Base-by-base conservation (phyloP, 1,284 basidiomycete genomes). In the Cryptococcus sp. region DNA sequence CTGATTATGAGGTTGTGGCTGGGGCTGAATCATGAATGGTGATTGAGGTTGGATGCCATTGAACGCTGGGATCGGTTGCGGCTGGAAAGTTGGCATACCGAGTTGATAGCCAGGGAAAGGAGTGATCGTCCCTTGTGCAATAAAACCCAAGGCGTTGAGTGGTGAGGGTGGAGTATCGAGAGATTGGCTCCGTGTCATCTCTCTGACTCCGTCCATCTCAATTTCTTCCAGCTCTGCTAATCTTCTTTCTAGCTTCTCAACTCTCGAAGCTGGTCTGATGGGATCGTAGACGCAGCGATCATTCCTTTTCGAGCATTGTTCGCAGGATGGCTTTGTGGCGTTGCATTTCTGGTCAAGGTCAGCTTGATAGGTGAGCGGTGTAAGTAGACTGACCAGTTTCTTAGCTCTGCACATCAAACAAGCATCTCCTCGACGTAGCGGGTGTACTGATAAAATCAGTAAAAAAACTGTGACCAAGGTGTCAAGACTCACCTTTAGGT, bases 331-430 rank as follows among this genome's bases (percentile, higher is more conserved):
- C 46, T 70, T 67, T 23, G 57, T 46, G 4, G 66, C 67, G 4
- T 64, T 66, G 42, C 67, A 70, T 65, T 64, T 70, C 67, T 70
- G 57, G 23, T 23, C n/a, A n/a, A 33, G 10, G 32, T n/a, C 13
- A 36, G 34, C 37, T 23, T 23, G 35, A 23, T 15, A 6, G 6
- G 7, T 30, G 1, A 14, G 13, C 0, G 33, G 5, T 5, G 35
- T 8, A 11, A 46, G 47, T 41, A 2, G 5, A 67, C 67, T 55
- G n/a, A 65, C 67, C 8, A 70, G 56, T 43, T 70, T 70, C 51
- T 70, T 70, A 1, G 67, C 67, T 49, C 67, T 53, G 52, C 67
- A 70, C 64, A 67, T 68, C n/a, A 70, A 56, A 53, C 67, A 70
- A 4, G 67, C 67, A 42, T 67, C 66, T 6, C 67, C 67, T 36